Conservation (phyloP, 2,329 filamentous ascomycete genomes). For the Colletotrichum neosansevieriae region DNA sequence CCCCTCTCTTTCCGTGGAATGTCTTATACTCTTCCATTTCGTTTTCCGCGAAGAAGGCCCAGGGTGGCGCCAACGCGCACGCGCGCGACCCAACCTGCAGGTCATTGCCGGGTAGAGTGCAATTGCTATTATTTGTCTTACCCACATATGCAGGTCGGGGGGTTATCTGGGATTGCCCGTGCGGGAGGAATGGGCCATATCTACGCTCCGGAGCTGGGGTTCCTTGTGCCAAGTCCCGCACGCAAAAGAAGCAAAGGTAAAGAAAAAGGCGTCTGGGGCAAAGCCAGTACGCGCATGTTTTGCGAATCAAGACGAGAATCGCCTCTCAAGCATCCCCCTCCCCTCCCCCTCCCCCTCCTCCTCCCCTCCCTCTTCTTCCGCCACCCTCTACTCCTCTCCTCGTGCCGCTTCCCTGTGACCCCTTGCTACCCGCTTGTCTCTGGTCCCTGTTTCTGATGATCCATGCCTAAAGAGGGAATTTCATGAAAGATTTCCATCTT, state of each 20-base stretch:
- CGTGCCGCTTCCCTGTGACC: not conserved
- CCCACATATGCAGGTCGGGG: slow-evolving; percentile 30
- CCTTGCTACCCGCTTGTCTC: not conserved
- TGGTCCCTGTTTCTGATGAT: slow-evolving; percentile 15
- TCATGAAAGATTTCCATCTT: slow-evolving; percentile 26
- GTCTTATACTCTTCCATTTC: slow-evolving; percentile 5
- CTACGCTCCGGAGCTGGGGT: not conserved
- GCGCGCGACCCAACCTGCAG: slow-evolving; percentile 12
- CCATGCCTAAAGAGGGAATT: slow-evolving; percentile 24
- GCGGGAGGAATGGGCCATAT: slow-evolving; percentile 12
- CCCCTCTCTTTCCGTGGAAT: slow-evolving; percentile 1
- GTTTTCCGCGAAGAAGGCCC: not conserved
- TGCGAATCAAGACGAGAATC: slow-evolving; percentile 23
- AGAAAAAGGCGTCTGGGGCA: slow-evolving; percentile 20
- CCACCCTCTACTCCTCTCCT: not conserved
- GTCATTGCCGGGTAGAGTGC: not conserved
- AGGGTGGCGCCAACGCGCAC: not conserved
- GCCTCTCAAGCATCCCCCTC: not conserved
- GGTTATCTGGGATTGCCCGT: slow-evolving; percentile 32
- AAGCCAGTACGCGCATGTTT: slow-evolving; percentile 33
- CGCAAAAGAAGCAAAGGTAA: not conserved
- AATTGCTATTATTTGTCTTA: slow-evolving; percentile 12
- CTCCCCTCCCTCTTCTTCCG: not conserved
- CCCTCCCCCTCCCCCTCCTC: not conserved
- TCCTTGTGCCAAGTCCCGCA: slow-evolving; percentile 3